phyloP scores from a whole-genome alignment of 164 flowering plant species.

The Aristolochia fimbriata region DNA sequence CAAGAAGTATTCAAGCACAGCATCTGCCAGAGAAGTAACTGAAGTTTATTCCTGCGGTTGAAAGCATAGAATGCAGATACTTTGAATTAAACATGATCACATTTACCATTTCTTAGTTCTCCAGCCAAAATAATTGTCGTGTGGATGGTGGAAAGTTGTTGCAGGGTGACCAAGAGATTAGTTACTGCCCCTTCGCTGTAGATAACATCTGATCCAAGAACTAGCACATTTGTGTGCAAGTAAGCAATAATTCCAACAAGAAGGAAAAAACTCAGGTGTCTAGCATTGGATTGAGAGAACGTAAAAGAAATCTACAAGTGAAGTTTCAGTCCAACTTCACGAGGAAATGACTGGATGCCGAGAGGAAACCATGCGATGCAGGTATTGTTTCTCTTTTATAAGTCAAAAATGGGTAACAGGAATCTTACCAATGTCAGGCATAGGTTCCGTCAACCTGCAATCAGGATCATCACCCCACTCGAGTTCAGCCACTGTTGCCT shows the following conservation, averaged over 20 bases:
- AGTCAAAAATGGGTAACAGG: neutral
- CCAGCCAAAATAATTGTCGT: slow-evolving; percentile 76
- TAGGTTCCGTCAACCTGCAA: slow-evolving; percentile 34
- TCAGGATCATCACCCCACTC: slow-evolving; percentile 77
- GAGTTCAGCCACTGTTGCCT: slow-evolving; percentile 59
- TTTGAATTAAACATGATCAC: neutral
- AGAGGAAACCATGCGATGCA: neutral
- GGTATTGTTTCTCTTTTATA: neutral
- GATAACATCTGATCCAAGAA: slow-evolving; percentile 80
- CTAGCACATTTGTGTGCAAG: slow-evolving; percentile 18
- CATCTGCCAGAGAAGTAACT: slow-evolving; percentile 36
- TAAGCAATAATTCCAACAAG: neutral
- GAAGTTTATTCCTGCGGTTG: neutral
- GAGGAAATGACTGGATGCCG: too few species aligned
- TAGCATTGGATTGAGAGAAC: neutral
- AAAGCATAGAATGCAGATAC: neutral
- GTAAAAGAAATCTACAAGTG: neutral
- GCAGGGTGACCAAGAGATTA: slow-evolving; percentile 56
- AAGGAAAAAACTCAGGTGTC: neutral
- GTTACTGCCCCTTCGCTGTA: slow-evolving; percentile 76
- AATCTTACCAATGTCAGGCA: slow-evolving; percentile 62
- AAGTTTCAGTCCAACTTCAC: too few species aligned
- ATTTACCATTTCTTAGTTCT: slow-evolving; percentile 77
- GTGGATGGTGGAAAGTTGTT: slow-evolving; percentile 45
- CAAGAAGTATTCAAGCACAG: slow-evolving; percentile 68